Evolutionary conservation across 2,329 filamentous ascomycete genomes (phyloP).

Genomic region (Mycosphaerelloides madeirae): DNA sequence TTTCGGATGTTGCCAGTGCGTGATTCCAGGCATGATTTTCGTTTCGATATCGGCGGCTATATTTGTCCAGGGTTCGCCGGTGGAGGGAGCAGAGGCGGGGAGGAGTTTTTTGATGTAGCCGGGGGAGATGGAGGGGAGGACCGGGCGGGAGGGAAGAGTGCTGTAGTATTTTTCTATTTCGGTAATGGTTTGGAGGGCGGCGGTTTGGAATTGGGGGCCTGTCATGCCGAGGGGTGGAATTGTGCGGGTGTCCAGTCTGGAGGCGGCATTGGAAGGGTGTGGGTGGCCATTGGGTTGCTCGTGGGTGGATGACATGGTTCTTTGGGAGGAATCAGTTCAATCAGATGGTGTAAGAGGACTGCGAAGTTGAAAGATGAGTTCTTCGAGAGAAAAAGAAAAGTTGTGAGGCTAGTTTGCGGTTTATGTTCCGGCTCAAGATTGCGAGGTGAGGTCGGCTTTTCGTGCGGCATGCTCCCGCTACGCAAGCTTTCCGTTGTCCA

Average conservation of each 20-base stretch:
- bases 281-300: conserved; percentile 6
- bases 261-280: conserved; percentile 4
- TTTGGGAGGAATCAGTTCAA: too few relatives aligned
- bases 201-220: conserved; percentile 68
- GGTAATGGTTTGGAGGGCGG: conserved; percentile 73
- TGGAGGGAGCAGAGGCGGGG: conserved; percentile 59
- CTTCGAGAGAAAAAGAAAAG: too few relatives aligned
- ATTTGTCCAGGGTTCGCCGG: conserved; percentile 67
- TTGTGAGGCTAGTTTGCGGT: too few relatives aligned
- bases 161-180: conserved; percentile 86
- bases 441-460: too few relatives aligned
- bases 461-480: too few relatives aligned
- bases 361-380: too few relatives aligned
- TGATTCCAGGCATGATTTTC: conserved; percentile 86
- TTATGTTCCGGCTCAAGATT: too few relatives aligned
- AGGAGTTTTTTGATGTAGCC: conserved; percentile 81
- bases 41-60: conserved; percentile 80
- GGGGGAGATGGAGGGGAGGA: conserved; percentile 72
- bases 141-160: conserved; percentile 62
- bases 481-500: too few relatives aligned
- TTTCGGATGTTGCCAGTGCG: conserved; percentile 90
- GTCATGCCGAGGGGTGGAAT: conserved; percentile 59
- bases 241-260: conserved; percentile 21
- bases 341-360: too few relatives aligned
- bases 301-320: not conserved